Evolutionary conservation across 139 green algal genomes (phyloP), one percentile per base, ranked within the genome.

Genomic region (Picochlorum sp.): DNA sequence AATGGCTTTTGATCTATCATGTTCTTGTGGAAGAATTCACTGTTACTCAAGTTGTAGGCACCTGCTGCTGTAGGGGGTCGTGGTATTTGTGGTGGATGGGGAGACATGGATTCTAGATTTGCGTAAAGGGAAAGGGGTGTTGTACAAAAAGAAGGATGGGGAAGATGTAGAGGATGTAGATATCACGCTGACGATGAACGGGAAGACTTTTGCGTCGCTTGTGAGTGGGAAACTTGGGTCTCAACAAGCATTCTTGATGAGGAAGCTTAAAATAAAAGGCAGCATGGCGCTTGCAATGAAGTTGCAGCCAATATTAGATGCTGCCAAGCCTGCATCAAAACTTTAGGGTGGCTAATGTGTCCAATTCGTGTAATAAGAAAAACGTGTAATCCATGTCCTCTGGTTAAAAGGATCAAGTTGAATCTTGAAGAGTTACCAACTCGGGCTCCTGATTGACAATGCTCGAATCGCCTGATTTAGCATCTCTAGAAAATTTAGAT

Each of bases 271-370:
- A 69, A 87, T 94, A n/a, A 57, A 59, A 2, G 86, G 86, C 7
- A 70, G 47, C 64, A 94, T 94, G 84, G 80, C 47, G 4, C 65
- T 94, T 69, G 86, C 86, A 4, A 84, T 94, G 63, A 94, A 94
- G 68, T 59, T 94, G 53, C 69, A 83, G 67, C 81, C 86, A 10
- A 83, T 94, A 25, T 59, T 94, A 1, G 50, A 56, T 22, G 28
- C 29, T n/a, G 51, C 14, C 32, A 22, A 33, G 18, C 51, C 20
- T 10, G 50, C 55, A 13, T 7, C 24, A 63, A 26, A 49, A 25
- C 41, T 52, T 24, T 39, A 26, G 33, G 7, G n/a, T 22, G 47
- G 24, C 30, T 13, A 16, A 5, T 26, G 39, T 47, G 7, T 47
- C n/a, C n/a, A n/a, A n/a, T n/a, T n/a, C n/a, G n/a, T n/a, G n/a